These are phyloP conservation scores for Mrakia gelida DNA, from an alignment of 768 basidiomycete species.

Conservation along the genomic window DNA sequence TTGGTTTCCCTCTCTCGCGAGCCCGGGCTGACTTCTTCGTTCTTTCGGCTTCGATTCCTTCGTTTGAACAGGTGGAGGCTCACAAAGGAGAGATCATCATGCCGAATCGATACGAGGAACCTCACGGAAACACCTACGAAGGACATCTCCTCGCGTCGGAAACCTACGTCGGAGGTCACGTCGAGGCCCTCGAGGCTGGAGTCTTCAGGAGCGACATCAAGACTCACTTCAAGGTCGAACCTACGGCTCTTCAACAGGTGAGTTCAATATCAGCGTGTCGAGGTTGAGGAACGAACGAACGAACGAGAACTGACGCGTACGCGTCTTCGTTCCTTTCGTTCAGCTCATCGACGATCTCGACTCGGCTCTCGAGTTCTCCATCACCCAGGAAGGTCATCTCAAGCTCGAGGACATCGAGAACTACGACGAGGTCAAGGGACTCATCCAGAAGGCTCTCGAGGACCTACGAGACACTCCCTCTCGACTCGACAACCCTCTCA, in stretches of 20 bases:
- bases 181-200: constrained; percentile 95
- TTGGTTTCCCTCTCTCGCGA: neutral
- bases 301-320: constrained; percentile 1
- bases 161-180: constrained; percentile 98
- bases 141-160: constrained; percentile 96
- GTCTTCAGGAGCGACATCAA: constrained; percentile 95
- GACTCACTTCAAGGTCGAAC: constrained; percentile 91
- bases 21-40: neutral
- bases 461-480: constrained; percentile 85
- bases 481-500: constrained; percentile 84
- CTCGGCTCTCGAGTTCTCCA: constrained; percentile 80
- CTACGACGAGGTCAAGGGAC: constrained; percentile 82
- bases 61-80: constrained; percentile 76
- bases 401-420: constrained; percentile 81
- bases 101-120: constrained; percentile 95
- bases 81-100: constrained; percentile 87
- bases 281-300: neutral
- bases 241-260: constrained; percentile 77
- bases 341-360: constrained; percentile 93
- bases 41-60: neutral
- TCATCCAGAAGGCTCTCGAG: constrained; percentile 74
- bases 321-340: neutral
- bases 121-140: constrained; percentile 84
- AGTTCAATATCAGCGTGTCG: constrained; percentile 18
- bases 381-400: constrained; percentile 69